These are phyloP conservation scores for Claviceps spartinae DNA, from an alignment of 2,329 filamentous ascomycete genomes.

Conservation along the genomic window DNA sequence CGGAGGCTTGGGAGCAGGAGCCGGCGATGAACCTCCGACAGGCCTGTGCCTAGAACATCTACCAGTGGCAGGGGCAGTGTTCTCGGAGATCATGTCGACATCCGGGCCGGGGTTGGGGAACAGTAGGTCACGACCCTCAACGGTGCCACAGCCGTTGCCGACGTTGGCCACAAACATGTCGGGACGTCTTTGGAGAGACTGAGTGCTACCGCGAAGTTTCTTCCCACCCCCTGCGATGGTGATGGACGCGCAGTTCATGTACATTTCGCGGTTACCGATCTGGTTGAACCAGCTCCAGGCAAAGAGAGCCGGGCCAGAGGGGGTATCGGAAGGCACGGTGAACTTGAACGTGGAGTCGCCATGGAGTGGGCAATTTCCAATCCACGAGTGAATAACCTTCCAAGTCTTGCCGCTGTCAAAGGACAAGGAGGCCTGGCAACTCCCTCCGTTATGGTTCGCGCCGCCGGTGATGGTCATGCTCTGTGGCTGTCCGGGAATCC, in stretches of 20 bases:
- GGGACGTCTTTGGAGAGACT: constrained; percentile 44
- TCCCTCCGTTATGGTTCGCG: constrained; percentile 54
- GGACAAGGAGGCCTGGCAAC: constrained; percentile 62
- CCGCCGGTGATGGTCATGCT: constrained; percentile 51
- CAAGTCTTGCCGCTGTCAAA: constrained; percentile 59
- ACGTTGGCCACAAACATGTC: constrained; percentile 61
- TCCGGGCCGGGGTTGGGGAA: constrained; percentile 54
- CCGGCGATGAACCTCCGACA: neutral
- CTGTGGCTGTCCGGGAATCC: constrained; percentile 47
- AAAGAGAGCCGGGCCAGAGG: constrained; percentile 48
- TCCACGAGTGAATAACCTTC: constrained; percentile 49
- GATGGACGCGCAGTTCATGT: constrained; percentile 72
- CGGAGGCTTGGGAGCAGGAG: neutral
- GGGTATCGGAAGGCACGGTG: constrained; percentile 49
- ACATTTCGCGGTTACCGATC: constrained; percentile 68
- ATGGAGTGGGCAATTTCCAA: constrained; percentile 39
- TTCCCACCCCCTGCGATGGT: constrained; percentile 34
- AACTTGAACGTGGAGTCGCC: constrained; percentile 45
- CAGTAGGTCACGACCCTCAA: constrained; percentile 41
- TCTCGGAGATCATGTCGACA: constrained; percentile 26
- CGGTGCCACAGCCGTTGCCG: constrained; percentile 42
- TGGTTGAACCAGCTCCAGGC: constrained; percentile 71
- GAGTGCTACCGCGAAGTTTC: constrained; percentile 13
- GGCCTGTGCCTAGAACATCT: constrained; percentile 12
- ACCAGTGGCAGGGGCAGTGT: constrained; percentile 23